Evolutionary conservation across 306 rosid species (phyloP).

Genomic region (Lathyrus tuberosus): DNA sequence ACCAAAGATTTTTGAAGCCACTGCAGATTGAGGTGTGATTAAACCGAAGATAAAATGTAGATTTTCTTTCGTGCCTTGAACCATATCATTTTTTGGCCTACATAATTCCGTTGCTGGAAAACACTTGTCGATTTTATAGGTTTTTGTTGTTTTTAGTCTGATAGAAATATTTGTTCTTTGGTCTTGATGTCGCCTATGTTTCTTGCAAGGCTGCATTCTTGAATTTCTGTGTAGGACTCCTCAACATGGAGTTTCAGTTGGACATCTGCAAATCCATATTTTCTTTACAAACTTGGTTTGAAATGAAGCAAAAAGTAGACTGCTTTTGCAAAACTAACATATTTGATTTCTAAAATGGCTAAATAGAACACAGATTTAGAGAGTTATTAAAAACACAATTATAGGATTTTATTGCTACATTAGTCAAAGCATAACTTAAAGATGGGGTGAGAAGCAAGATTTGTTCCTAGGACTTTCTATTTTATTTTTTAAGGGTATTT

Average conservation of each 20-base stretch:
- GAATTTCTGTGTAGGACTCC: neutral
- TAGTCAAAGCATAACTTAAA: too few relatives aligned
- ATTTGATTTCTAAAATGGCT: constrained; percentile 4
- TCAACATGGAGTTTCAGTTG: neutral
- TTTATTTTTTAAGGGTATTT: too few relatives aligned
- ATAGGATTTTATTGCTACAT: neutral
- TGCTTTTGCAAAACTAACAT: neutral
- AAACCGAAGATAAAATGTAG: constrained; percentile 27
- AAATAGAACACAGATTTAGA: neutral
- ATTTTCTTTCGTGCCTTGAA: constrained; percentile 14
- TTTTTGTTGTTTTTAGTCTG: constrained; percentile 6
- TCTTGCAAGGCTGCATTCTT: neutral
- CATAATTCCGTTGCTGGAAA: constrained; percentile 28
- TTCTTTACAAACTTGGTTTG: neutral
- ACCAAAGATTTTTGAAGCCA: constrained; percentile 29
- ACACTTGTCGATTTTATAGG: constrained; percentile 16
- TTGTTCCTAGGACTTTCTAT: too few relatives aligned
- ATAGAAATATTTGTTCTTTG: constrained; percentile 23
- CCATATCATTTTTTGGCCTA: constrained; percentile 26
- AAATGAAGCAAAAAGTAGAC: neutral
- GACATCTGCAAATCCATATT: neutral
- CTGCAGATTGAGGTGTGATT: constrained; percentile 28
- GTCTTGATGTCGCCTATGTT: too few relatives aligned
- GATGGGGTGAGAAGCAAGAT: too few relatives aligned
- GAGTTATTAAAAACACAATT: neutral